phyloP scores from a whole-genome alignment of 2,329 filamentous ascomycete species.

The Chalaropsis ovoidea region DNA sequence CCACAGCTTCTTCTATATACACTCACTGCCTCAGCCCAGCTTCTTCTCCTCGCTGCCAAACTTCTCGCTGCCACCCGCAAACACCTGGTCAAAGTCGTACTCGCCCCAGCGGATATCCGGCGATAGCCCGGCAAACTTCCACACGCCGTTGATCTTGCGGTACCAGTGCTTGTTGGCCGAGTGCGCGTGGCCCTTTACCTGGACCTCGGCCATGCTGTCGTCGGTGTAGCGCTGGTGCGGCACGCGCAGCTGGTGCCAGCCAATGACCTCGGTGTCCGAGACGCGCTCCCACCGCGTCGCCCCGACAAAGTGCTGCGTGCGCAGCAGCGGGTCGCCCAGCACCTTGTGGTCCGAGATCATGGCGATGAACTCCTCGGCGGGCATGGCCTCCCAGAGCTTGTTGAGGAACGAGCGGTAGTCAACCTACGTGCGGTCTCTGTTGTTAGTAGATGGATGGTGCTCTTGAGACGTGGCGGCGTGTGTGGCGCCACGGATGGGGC shows the following conservation, averaged over 20 bases:
- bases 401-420: conserved; percentile 60
- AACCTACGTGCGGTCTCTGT: conserved; percentile 47
- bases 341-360: conserved; percentile 50
- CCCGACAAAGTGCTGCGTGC: conserved; percentile 57
- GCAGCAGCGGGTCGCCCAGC: conserved; percentile 50
- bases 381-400: conserved; percentile 52
- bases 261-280: conserved; percentile 48
- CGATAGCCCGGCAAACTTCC: conserved; percentile 50
- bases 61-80: conserved; percentile 29
- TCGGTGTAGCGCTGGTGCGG: conserved; percentile 53
- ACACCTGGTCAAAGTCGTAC: conserved; percentile 49
- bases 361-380: conserved; percentile 49
- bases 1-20: background rate
- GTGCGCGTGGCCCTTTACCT: conserved; percentile 51
- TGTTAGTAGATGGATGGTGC: conserved; percentile 41
- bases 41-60: conserved; percentile 22
- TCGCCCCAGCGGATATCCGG: conserved; percentile 49
- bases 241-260: conserved; percentile 52
- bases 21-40: background rate
- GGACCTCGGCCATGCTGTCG: conserved; percentile 38
- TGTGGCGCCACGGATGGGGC: conserved; percentile 25
- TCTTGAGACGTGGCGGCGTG: conserved; percentile 49
- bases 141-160: conserved; percentile 47
- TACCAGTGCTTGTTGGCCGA: conserved; percentile 49
- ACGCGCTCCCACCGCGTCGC: conserved; percentile 48